Percentiles rank a stretch among this genome's conserved stretches.
Evolutionary conservation across 257 asterid species (phyloP).

Genomic region (Linaria vulgaris): DNA sequence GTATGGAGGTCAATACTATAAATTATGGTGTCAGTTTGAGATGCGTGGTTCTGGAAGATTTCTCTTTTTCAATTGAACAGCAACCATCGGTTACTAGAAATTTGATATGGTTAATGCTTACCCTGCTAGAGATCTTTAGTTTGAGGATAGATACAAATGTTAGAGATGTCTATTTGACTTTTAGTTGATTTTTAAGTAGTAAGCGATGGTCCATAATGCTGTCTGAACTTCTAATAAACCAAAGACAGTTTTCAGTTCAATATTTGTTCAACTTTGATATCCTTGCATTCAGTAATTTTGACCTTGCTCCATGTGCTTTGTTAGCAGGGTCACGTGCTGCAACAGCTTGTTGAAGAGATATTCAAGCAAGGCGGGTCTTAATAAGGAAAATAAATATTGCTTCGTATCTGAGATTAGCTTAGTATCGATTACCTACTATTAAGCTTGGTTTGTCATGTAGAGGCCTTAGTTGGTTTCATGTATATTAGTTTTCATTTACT

Average conservation of each 20-base stretch:
- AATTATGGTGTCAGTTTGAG: too few species aligned
- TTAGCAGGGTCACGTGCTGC: conserved; percentile 48
- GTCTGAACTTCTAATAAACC: background rate
- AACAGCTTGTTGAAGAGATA: conserved; percentile 30
- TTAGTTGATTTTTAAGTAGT: background rate
- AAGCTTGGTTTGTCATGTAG: conserved; percentile 23
- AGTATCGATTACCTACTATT: conserved; percentile 19
- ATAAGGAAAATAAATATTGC: conserved; percentile 21
- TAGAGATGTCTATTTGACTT: too few species aligned
- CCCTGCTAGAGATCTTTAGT: too few species aligned
- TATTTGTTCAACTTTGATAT: too few species aligned
- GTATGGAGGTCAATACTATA: background rate
- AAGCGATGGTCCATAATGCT: background rate
- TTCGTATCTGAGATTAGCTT: conserved; percentile 26
- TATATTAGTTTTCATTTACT: conserved; percentile 25
- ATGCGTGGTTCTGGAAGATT: too few species aligned
- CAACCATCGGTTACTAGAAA: too few species aligned
- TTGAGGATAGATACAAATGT: too few species aligned
- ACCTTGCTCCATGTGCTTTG: conserved; percentile 26
- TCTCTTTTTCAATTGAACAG: too few species aligned
- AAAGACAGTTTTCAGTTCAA: too few species aligned
- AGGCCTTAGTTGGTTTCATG: conserved; percentile 28
- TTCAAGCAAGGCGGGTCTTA: conserved; percentile 21
- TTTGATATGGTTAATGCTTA: too few species aligned
- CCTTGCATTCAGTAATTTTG: conserved; percentile 13